These are phyloP conservation scores for Climacium dendroides DNA, from an alignment of 225 moss, liverwort and hornwort genomes.

Conservation along the genomic window DNA sequence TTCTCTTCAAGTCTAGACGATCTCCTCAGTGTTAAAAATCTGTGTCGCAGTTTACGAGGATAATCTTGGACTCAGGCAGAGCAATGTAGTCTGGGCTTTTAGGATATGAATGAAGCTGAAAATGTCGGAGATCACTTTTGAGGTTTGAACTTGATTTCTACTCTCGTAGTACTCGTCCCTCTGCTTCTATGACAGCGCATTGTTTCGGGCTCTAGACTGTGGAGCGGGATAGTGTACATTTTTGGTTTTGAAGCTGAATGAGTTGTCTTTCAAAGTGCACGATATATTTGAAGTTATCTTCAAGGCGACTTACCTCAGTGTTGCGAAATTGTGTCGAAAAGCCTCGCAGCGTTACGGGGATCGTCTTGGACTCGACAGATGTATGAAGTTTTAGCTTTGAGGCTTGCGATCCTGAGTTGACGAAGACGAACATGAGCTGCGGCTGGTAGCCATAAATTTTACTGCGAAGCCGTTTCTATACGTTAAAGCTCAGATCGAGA, in stretches of 20 bases:
- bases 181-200: not conserved
- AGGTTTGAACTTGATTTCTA: not conserved
- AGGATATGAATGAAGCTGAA: not conserved
- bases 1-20: not conserved
- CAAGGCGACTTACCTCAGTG: not conserved
- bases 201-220: not conserved
- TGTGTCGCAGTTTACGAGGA: not conserved
- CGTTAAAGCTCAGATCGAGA: not conserved
- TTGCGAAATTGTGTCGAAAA: not conserved
- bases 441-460: not conserved
- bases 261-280: not conserved
- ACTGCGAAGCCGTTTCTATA: not conserved
- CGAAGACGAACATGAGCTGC: not conserved
- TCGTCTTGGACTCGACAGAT: not conserved
- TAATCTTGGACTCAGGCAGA: not conserved
- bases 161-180: not conserved
- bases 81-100: not conserved
- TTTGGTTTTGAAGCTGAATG: not conserved
- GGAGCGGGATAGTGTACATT: not conserved
- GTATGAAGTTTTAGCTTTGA: not conserved
- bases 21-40: not conserved
- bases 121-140: not conserved
- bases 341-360: not conserved
- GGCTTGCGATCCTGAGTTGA: not conserved
- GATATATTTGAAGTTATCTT: not conserved